Conservation (phyloP, 2,329 filamentous ascomycete species). For the Colletotrichum sp. region DNA sequence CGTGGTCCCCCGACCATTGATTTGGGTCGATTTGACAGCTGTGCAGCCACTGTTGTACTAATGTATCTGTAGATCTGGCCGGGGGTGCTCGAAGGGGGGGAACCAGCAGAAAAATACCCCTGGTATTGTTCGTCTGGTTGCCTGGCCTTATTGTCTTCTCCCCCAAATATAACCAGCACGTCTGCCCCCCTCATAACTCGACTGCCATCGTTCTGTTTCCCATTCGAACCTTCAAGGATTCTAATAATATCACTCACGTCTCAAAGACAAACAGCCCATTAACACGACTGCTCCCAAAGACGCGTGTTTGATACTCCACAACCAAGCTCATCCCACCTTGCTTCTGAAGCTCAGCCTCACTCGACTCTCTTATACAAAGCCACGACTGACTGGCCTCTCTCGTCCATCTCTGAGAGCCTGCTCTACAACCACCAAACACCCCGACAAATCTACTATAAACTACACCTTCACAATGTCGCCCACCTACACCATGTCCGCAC, state of each 20-base stretch:
- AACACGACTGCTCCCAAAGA: background rate
- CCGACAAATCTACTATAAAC: background rate
- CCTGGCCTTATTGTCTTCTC: background rate
- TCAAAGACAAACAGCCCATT: background rate
- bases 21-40: slow-evolving; percentile 1
- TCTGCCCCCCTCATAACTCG: background rate
- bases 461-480: slow-evolving; percentile 51
- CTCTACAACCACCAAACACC: background rate
- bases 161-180: slow-evolving; percentile 14
- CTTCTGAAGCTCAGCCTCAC: background rate
- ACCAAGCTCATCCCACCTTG: background rate
- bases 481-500: slow-evolving; percentile 66
- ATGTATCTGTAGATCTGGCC: slow-evolving; percentile 1
- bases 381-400: background rate
- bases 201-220: background rate
- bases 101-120: background rate
- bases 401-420: background rate
- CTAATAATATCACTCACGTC: background rate
- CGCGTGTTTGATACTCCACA: slow-evolving; percentile 1
- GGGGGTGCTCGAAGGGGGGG: background rate
- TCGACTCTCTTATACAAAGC: slow-evolving; percentile 1
- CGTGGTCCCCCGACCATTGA: background rate
- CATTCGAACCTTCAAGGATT: slow-evolving; percentile 1
- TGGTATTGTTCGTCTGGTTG: background rate
- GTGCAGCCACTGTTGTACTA: slow-evolving; percentile 1